phyloP scores from a whole-genome alignment of 352 stramenopile genomes.

The Achlya hypogyna region DNA sequence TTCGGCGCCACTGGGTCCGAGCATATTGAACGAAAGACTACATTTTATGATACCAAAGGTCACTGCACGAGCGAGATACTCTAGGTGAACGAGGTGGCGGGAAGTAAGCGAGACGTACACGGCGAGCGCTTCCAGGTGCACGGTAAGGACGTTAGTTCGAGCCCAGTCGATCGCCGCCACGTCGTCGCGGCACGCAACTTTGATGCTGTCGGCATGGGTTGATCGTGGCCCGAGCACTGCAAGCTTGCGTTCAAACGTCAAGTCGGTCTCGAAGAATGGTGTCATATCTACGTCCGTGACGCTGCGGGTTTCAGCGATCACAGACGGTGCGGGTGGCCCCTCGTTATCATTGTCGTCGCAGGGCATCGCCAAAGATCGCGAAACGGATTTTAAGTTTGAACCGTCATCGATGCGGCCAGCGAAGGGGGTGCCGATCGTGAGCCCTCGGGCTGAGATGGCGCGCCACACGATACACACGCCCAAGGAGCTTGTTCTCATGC shows the following conservation, averaged over 20 bases:
- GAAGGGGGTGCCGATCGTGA: not conserved
- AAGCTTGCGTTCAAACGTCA: not conserved
- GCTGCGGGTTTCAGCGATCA: not conserved
- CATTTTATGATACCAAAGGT: not conserved
- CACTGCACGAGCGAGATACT: not conserved
- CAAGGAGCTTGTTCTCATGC: not conserved
- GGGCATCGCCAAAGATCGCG: not conserved
- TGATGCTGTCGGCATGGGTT: not conserved
- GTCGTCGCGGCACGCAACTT: not conserved
- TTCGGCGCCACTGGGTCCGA: constrained; percentile 34
- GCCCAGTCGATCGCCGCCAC: not conserved
- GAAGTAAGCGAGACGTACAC: constrained; percentile 9
- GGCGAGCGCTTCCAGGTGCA: not conserved
- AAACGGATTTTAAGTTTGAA: not conserved
- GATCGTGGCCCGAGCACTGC: not conserved
- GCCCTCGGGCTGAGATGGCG: not conserved
- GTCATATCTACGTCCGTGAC: not conserved
- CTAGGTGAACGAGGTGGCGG: not conserved
- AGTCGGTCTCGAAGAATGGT: not conserved
- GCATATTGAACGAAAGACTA: constrained; percentile 24
- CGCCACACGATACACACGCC: not conserved
- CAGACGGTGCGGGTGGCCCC: not conserved
- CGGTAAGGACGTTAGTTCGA: not conserved
- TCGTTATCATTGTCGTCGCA: not conserved
- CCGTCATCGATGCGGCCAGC: not conserved